A percentile compares a stretch with the other conserved stretches of the same genome.
These are phyloP conservation scores for Neurospora sp. DNA, from an alignment of 495 filamentous ascomycete species.

Conservation along the genomic window DNA sequence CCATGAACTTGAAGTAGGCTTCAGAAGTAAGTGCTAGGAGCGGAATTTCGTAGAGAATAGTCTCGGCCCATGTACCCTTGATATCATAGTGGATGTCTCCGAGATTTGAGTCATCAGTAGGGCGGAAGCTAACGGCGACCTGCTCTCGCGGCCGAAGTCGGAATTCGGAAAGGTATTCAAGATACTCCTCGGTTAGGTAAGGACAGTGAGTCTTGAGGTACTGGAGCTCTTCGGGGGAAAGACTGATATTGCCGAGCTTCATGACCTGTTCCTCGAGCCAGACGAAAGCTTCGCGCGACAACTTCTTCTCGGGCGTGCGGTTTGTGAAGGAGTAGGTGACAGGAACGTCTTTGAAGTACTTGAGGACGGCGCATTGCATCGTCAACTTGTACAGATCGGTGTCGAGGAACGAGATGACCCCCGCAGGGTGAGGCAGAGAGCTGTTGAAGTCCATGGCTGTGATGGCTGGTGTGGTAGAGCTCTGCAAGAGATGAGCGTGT, in stretches of 20 bases:
- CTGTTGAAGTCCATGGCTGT: constrained; percentile 45
- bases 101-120: constrained; percentile 56
- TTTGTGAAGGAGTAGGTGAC: constrained; percentile 94
- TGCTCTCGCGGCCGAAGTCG: constrained; percentile 71
- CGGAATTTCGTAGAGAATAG: constrained; percentile 96
- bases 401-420: constrained; percentile 85
- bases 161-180: constrained; percentile 73
- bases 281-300: constrained; percentile 68
- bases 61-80: constrained; percentile 82
- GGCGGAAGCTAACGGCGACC: constrained; percentile 58
- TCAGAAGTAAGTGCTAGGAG: constrained; percentile 85
- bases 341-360: constrained; percentile 74
- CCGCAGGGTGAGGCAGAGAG: constrained; percentile 48
- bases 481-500: not conserved
- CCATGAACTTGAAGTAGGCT: constrained; percentile 92
- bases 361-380: constrained; percentile 92
- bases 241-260: constrained; percentile 65
- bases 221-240: constrained; percentile 66
- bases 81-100: constrained; percentile 67
- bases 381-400: constrained; percentile 98
- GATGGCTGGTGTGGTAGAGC: not conserved
- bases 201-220: constrained; percentile 73
- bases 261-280: constrained; percentile 79
- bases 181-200: constrained; percentile 68
- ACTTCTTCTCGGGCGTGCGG: constrained; percentile 84